phyloP scores from a whole-genome alignment of 2,329 filamentous ascomycete species.

The Trichophyton rubrum region DNA sequence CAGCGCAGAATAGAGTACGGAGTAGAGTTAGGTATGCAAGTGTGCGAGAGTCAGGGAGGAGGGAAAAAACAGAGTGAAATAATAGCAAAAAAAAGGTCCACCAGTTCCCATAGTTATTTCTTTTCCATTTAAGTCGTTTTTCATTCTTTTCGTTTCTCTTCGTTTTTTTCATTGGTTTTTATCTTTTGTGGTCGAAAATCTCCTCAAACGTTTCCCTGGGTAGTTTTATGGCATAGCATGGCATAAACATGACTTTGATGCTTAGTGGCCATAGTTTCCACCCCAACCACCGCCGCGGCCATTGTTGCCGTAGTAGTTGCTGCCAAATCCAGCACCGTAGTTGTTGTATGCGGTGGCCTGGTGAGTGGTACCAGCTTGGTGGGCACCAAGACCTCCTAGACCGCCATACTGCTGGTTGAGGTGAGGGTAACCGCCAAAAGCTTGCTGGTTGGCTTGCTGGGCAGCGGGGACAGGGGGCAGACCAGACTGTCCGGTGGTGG shows the following conservation, averaged over 20 bases:
- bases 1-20: neutral
- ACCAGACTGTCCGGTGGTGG: conserved; percentile 34
- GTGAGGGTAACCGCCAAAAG: conserved; percentile 45
- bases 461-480: conserved; percentile 43
- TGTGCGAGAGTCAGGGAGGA: neutral
- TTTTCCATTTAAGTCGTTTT: conserved; percentile 4
- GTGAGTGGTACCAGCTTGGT: conserved; percentile 29
- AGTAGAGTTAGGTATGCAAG: neutral
- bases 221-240: neutral
- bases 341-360: conserved; percentile 32
- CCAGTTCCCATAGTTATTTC: conserved; percentile 1
- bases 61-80: neutral
- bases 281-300: conserved; percentile 34
- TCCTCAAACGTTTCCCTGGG: neutral
- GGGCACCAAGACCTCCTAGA: conserved; percentile 27
- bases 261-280: conserved; percentile 36
- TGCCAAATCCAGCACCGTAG: conserved; percentile 31
- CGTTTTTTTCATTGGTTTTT: neutral
- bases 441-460: conserved; percentile 40
- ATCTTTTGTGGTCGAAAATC: neutral
- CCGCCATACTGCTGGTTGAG: conserved; percentile 41
- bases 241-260: neutral
- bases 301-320: conserved; percentile 33
- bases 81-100: conserved; percentile 3
- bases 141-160: conserved; percentile 4